Conservation (phyloP, 352 stramenopile species). For the Globisporangium spinosum region DNA sequence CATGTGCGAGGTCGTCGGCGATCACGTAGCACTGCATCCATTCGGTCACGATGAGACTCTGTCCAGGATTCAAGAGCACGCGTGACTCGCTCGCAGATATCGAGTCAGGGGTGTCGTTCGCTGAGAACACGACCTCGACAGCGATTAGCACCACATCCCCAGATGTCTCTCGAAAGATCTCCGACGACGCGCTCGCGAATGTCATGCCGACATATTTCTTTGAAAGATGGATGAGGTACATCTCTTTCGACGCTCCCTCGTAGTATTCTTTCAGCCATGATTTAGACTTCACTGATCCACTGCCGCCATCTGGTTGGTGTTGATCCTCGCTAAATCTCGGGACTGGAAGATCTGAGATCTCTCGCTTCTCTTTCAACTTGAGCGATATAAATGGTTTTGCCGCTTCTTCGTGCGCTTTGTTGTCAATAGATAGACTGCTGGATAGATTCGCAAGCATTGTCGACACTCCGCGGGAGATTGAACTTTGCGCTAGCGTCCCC, state of each 20-base stretch:
- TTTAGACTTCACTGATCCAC: background rate
- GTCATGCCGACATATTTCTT: slow-evolving; percentile 72
- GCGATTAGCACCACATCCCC: slow-evolving; percentile 76
- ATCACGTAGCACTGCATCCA: slow-evolving; percentile 87
- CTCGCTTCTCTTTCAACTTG: slow-evolving; percentile 34
- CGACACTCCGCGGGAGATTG: slow-evolving; percentile 67
- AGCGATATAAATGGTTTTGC: slow-evolving; percentile 16
- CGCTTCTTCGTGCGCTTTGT: slow-evolving; percentile 16
- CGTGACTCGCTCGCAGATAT: slow-evolving; percentile 40
- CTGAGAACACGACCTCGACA: slow-evolving; percentile 68
- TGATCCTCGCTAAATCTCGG: slow-evolving; percentile 5
- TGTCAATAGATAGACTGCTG: slow-evolving; percentile 71
- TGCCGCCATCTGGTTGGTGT: background rate
- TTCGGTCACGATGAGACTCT: slow-evolving; percentile 69
- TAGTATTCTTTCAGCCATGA: slow-evolving; percentile 76
- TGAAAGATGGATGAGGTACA: slow-evolving; percentile 80
- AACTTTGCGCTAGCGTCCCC: slow-evolving; percentile 76
- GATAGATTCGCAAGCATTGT: slow-evolving; percentile 85
- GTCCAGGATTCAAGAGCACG: slow-evolving; percentile 71
- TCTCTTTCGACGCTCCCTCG: slow-evolving; percentile 73
- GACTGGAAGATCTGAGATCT: slow-evolving; percentile 16
- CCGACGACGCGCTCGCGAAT: slow-evolving; percentile 53
- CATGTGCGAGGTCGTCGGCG: slow-evolving; percentile 69
- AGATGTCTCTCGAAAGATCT: slow-evolving; percentile 64
- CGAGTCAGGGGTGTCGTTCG: slow-evolving; percentile 27